Conservation (phyloP, 208 protist genomes). For the Phytomonas sp. region DNA sequence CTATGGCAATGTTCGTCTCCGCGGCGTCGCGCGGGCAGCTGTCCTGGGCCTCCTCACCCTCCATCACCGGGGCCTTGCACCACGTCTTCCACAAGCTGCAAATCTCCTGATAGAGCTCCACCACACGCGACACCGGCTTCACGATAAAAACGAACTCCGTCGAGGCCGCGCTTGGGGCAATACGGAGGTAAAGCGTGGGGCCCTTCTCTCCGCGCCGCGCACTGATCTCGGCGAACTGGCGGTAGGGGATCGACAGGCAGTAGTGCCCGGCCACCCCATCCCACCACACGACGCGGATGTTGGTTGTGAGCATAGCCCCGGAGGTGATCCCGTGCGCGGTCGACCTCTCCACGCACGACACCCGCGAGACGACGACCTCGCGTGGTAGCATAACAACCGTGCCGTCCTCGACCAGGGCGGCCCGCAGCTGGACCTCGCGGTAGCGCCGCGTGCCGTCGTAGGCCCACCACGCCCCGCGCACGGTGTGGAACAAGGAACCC, state of each 20-base stretch:
- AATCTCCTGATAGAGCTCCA: constrained; percentile 76
- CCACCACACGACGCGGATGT: constrained; percentile 94
- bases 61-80: constrained; percentile 70
- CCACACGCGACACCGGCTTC: constrained; percentile 56
- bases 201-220: constrained; percentile 81
- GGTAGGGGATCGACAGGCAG: constrained; percentile 94
- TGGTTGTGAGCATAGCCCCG: constrained; percentile 92
- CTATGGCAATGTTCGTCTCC: neutral
- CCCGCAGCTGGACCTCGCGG: constrained; percentile 92
- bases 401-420: constrained; percentile 81
- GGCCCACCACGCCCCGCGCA: constrained; percentile 63
- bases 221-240: constrained; percentile 80
- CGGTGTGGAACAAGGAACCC: constrained; percentile 16
- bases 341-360: constrained; percentile 87
- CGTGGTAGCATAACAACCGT: constrained; percentile 75
- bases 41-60: constrained; percentile 15
- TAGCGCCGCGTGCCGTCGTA: constrained; percentile 92
- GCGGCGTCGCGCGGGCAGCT: neutral
- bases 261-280: constrained; percentile 78
- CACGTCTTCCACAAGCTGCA: constrained; percentile 75
- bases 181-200: constrained; percentile 74
- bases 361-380: constrained; percentile 85
- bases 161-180: constrained; percentile 41
- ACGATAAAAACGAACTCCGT: constrained; percentile 89
- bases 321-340: constrained; percentile 85